Percentiles rank a stretch among this genome's conserved stretches.
These are phyloP conservation scores for Neodidymelliopsis sp. DNA, from an alignment of 2,329 filamentous ascomycete species.

Conservation along the genomic window DNA sequence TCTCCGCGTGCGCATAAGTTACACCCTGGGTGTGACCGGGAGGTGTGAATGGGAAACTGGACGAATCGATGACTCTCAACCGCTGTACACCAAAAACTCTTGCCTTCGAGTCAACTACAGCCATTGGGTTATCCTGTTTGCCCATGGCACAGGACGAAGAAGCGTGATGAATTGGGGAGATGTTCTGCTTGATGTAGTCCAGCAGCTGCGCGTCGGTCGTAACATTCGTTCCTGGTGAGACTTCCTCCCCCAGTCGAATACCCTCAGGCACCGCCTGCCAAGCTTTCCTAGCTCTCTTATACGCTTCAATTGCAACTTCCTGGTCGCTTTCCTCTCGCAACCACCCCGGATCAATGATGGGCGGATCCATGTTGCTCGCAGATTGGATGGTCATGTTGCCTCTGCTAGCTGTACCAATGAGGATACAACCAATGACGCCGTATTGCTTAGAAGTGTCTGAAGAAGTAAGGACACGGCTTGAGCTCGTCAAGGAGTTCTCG, in stretches of 20 bases:
- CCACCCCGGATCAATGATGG: conserved; percentile 46
- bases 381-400: conserved; percentile 44
- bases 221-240: conserved; percentile 27
- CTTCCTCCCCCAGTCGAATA: conserved; percentile 22
- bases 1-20: conserved; percentile 42
- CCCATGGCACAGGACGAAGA: conserved; percentile 31
- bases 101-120: conserved; percentile 47
- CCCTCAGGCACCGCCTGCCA: conserved; percentile 24
- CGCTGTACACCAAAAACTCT: conserved; percentile 42
- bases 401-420: conserved; percentile 42
- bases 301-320: conserved; percentile 38
- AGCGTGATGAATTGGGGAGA: conserved; percentile 33
- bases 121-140: conserved; percentile 29
- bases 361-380: conserved; percentile 31
- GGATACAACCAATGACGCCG: conserved; percentile 34
- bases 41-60: conserved; percentile 41
- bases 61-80: conserved; percentile 45
- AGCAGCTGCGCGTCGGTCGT: conserved; percentile 34
- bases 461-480: not conserved
- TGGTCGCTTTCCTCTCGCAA: conserved; percentile 38
- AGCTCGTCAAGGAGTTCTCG: not conserved
- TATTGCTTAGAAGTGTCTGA: conserved; percentile 24
- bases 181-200: conserved; percentile 16
- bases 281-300: conserved; percentile 34
- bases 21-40: conserved; percentile 46